Base-by-base conservation (phyloP, 163 green algal genomes). In the Chlorella variabilis region DNA sequence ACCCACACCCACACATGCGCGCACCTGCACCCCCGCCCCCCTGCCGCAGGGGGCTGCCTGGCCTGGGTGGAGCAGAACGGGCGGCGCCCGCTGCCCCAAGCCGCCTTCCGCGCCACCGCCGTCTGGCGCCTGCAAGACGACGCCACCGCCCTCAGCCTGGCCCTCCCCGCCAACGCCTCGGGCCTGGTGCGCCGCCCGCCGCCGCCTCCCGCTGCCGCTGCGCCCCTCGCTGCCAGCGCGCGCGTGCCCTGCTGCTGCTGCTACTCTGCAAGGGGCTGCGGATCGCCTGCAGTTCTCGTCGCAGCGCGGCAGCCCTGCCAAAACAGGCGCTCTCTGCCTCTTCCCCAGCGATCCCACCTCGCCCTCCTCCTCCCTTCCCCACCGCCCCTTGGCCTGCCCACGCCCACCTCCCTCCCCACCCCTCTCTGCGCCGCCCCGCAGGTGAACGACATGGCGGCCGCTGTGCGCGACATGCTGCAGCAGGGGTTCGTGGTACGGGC, bases 401-500 rank as follows among this genome's bases (percentile, higher is more conserved):
- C 7, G 25, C 5, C 13, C 3, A 20, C 23, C 15, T 17, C 23
- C n/a, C 25, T 9, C 1, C 33, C 54, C 41, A 8, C 58, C 8
- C 70, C 29, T 1, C 31, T 45, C 4, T 41, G 29, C 63, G 58
- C 29, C 33, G 29, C 34, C 21, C 25, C 29, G 39, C 56, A 83
- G 74, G 75, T 79, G 31, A 49, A 11, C 17, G 67, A 42, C 13
- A 20, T 86, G 59, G 62, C 65, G 6, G 18, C 2, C 21, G 20
- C n/a, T 0, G 78, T 86, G 38, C 5, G 17, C 17, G 27, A 25
- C 3, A 54, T 58, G 3, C 51, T 65, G 9, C n/a, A 58, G 23
- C 39, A 56, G 21, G 82, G 82, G 5, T 86, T 56, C 39, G 6
- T 86, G 23, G 73, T 85, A 38, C 62, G 82, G 0, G 51, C 68